Evolutionary conservation across 441 rosid genomes (phyloP).

Genomic region (Gossypium davidsonii): DNA sequence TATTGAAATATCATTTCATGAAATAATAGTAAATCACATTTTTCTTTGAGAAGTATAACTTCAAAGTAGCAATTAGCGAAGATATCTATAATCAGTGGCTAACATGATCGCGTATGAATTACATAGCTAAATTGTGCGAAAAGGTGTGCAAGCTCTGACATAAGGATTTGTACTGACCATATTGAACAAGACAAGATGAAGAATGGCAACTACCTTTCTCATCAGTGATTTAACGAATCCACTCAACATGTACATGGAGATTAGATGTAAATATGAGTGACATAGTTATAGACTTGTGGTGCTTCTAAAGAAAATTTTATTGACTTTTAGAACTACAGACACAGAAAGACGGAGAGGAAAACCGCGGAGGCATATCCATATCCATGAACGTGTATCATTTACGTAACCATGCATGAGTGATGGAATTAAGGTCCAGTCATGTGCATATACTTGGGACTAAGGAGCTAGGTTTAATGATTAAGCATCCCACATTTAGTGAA

Average conservation of each 20-base stretch:
- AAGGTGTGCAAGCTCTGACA: neutral
- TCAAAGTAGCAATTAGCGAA: neutral
- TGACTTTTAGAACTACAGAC: neutral
- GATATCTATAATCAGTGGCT: neutral
- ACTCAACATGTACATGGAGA: neutral
- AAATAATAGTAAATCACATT: neutral
- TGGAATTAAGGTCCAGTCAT: neutral
- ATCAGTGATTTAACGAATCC: neutral
- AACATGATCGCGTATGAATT: neutral
- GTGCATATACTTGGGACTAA: neutral
- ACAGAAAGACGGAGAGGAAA: neutral
- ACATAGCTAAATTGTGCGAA: neutral
- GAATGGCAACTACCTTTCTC: neutral
- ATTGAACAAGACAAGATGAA: neutral
- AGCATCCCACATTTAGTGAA: neutral
- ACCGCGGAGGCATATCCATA: neutral
- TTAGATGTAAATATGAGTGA: neutral
- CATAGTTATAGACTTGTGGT: neutral
- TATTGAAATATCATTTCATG: slow-evolving; percentile 6
- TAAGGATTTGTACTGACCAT: neutral
- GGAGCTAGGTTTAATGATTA: neutral
- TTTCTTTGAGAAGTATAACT: neutral
- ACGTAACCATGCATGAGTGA: neutral
- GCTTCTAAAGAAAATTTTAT: neutral
- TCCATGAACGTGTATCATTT: neutral